Percentiles rank a stretch among this genome's conserved stretches.
phyloP scores from a whole-genome alignment of 1,284 basidiomycete species.

The Rhodotorula sp. region DNA sequence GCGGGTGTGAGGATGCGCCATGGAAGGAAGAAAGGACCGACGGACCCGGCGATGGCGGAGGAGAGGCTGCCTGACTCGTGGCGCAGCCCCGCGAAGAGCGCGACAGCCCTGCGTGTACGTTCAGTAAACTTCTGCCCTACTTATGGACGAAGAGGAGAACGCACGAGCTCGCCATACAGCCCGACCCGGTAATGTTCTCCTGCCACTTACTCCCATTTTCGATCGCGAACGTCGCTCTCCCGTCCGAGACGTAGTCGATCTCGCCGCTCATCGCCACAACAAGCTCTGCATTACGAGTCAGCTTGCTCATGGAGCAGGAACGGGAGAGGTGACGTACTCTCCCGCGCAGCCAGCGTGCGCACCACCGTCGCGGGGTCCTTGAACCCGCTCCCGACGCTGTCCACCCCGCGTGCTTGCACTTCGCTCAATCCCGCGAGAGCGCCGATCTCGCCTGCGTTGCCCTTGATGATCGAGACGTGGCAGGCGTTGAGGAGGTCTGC shows the following conservation, averaged over 20 bases:
- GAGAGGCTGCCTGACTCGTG: constrained; percentile 62
- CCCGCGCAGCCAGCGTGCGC: constrained; percentile 67
- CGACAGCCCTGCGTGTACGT: constrained; percentile 49
- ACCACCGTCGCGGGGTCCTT: constrained; percentile 73
- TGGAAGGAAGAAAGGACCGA: neutral
- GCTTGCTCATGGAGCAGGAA: neutral
- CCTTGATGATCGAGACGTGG: constrained; percentile 92
- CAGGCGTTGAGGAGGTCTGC: constrained; percentile 75
- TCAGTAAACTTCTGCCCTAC: neutral
- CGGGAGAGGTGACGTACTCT: constrained; percentile 60
- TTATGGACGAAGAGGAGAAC: constrained; percentile 50
- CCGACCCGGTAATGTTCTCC: constrained; percentile 81
- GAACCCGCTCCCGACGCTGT: constrained; percentile 76
- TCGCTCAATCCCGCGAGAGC: constrained; percentile 73
- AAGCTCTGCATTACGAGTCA: constrained; percentile 61
- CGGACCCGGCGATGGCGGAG: constrained; percentile 74
- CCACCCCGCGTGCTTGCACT: constrained; percentile 82
- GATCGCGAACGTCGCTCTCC: constrained; percentile 65
- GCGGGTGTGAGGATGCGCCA: neutral
- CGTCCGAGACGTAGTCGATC: constrained; percentile 85
- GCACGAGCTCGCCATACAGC: constrained; percentile 80
- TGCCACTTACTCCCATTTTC: constrained; percentile 77
- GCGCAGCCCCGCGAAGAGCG: constrained; percentile 59
- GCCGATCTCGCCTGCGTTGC: constrained; percentile 87
- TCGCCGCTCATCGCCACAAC: constrained; percentile 81